Base-by-base conservation (phyloP, 768 basidiomycete genomes). In the Phallus indusiatus region DNA sequence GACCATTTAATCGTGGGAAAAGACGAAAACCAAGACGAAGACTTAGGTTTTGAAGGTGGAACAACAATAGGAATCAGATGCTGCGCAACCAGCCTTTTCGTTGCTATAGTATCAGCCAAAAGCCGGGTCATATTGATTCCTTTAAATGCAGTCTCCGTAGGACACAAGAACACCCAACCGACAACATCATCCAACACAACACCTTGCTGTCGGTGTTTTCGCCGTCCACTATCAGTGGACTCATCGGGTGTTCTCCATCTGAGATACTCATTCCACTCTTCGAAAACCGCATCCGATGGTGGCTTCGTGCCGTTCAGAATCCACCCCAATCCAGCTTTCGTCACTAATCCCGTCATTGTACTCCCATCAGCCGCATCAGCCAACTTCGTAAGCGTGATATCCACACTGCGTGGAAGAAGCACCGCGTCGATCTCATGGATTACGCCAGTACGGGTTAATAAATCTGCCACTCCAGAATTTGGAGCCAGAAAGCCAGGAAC, bases 61-160 rank as follows among this genome's bases (percentile, higher is more conserved):
- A 42, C 42, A n/a, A 42, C 61, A 3, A 75, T 76, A 14, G 81
- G 85, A 59, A 90, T 81, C 53, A 92, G 77, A 70, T 91, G 90
- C 67, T 93, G 91, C 49, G 78, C 72, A 60, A 91, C 87, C 22
- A 92, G 80, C 9, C 69, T 74, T 55, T 76, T 78, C 52, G 91
- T 73, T 7, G 65, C 66, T 2, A 81, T 76, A 11, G 71, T 60
- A 66, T 90, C 78, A 24, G 77, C 78, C 62, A 84, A 85, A 21
- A 93, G 70, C 60, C 72, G 70, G 0, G 93, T 93, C 59, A 98
- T 71, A 73, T 98, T 94, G 70, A 88, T 73, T 20, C 80, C 74
- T 68, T 92, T 86, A 79, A 98, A 96, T 0, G 95, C 94, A 60
- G 88, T 86, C 66, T 99, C 96, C 6, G 84, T 82, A 2, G 96